Evolutionary conservation across 768 basidiomycete species (phyloP).

Genomic region (Macrolepiota fuliginosa): DNA sequence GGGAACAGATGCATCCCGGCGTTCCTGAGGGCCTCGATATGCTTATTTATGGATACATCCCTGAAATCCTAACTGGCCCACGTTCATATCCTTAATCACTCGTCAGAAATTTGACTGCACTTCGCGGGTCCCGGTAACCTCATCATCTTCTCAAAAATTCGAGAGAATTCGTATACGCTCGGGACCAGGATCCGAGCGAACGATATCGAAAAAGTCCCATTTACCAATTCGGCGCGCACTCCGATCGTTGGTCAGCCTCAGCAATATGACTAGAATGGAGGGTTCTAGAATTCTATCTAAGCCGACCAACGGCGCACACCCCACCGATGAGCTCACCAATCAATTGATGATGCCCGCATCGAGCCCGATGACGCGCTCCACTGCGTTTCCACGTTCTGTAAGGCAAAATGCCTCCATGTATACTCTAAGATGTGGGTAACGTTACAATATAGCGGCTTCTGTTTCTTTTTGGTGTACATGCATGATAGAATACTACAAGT

Average conservation of each 20-base stretch:
- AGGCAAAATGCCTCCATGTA: background rate
- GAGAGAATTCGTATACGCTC: background rate
- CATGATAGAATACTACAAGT: background rate
- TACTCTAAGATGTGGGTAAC: conserved; percentile 9
- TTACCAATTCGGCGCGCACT: too few species aligned
- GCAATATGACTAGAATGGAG: too few species aligned
- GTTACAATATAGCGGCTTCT: conserved; percentile 6
- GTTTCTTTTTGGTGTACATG: conserved; percentile 3
- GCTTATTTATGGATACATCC: background rate
- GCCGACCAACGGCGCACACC: too few species aligned
- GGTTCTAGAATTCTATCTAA: too few species aligned
- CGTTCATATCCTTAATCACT: background rate
- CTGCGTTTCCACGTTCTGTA: background rate
- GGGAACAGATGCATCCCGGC: background rate
- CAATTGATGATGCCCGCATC: background rate
- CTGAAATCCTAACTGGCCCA: background rate
- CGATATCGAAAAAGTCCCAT: background rate
- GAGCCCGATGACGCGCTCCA: background rate
- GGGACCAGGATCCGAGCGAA: background rate
- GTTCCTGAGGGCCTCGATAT: background rate
- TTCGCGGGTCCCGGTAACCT: background rate
- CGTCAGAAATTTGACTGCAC: background rate
- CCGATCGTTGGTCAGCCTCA: too few species aligned
- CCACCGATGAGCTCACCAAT: too few species aligned
- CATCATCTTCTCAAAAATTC: background rate